A percentile compares a stretch with the other conserved stretches of the same genome.
These are phyloP conservation scores for Septoria petroselini DNA, from an alignment of 2,329 filamentous ascomycete genomes.

Conservation along the genomic window DNA sequence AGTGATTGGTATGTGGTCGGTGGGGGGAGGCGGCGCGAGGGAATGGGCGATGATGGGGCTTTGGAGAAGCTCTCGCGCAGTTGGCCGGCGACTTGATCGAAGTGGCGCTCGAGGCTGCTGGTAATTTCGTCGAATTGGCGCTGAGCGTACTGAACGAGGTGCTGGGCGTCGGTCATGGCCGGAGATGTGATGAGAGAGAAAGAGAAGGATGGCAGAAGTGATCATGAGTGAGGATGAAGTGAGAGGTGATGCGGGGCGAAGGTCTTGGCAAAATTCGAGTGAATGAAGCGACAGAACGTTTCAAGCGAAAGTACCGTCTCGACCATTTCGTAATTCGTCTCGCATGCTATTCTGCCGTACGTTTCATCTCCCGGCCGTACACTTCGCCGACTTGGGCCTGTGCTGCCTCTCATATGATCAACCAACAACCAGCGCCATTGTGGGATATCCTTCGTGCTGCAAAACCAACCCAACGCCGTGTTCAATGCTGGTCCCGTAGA, in stretches of 20 bases:
- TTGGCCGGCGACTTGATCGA: slow-evolving; percentile 69
- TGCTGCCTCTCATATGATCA: background rate
- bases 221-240: no score
- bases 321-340: no score
- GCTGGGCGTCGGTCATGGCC: slow-evolving; percentile 39
- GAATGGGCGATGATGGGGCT: slow-evolving; percentile 61
- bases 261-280: no score
- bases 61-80: slow-evolving; percentile 67
- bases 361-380: no score
- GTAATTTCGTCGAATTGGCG: slow-evolving; percentile 58
- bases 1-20: slow-evolving; percentile 54
- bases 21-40: slow-evolving; percentile 40
- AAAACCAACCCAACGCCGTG: background rate
- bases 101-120: slow-evolving; percentile 74
- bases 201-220: no score
- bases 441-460: slow-evolving; percentile 1
- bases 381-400: no score
- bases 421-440: background rate
- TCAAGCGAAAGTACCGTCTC: no score
- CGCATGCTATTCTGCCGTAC: no score
- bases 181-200: no score
- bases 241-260: no score
- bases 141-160: slow-evolving; percentile 38
- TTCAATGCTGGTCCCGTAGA: background rate
- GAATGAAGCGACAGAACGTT: no score